These are phyloP conservation scores for Benincasa hispida DNA, from an alignment of 306 rosid genomes.

Conservation along the genomic window DNA sequence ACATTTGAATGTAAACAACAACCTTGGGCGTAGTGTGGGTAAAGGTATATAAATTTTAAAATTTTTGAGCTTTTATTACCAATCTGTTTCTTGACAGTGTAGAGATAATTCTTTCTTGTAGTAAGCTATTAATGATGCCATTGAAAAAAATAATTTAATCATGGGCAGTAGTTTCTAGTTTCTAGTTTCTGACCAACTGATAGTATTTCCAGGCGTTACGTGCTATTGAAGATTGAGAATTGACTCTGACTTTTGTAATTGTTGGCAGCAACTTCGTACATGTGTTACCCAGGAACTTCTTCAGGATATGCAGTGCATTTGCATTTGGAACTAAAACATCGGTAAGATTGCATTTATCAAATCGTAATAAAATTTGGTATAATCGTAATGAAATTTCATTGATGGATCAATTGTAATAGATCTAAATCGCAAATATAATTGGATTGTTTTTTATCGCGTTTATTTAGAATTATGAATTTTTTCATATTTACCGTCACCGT, in stretches of 20 bases:
- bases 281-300: constrained; percentile 74
- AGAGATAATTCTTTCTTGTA: background rate
- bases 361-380: no score
- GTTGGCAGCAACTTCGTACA: background rate
- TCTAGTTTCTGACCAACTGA: background rate
- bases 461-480: no score
- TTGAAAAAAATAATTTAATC: background rate
- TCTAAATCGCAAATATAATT: no score
- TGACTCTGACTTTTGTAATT: background rate
- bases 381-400: no score
- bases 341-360: constrained; percentile 70
- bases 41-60: constrained; percentile 48
- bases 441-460: no score
- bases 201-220: background rate
- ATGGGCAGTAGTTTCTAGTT: no score
- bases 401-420: no score
- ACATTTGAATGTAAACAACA: constrained; percentile 93
- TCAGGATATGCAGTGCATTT: constrained; percentile 97
- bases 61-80: background rate
- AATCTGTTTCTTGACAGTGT: background rate
- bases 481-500: no score
- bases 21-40: constrained; percentile 99
- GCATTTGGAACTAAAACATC: constrained; percentile 83
- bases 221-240: background rate
- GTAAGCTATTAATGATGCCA: background rate